Evolutionary conservation across 768 basidiomycete species (phyloP).

Genomic region (Floccularia luteovirens): DNA sequence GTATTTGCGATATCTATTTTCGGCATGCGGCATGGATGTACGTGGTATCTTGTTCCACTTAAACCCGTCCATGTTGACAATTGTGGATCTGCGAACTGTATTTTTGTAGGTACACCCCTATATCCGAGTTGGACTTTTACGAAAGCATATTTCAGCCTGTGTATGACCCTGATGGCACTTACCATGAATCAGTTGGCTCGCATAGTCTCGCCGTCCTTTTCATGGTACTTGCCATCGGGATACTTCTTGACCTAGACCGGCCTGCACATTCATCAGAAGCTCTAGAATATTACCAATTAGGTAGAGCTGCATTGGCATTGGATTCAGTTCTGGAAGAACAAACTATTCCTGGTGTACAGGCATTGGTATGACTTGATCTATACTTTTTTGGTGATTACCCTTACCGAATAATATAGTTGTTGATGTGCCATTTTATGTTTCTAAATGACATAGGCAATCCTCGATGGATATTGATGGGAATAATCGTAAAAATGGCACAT

Average conservation of each 20-base stretch:
- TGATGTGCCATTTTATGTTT: conserved; percentile 52
- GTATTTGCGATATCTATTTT: conserved; percentile 47
- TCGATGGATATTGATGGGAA: conserved; percentile 65
- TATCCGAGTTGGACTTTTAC: conserved; percentile 49
- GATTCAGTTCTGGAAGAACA: conserved; percentile 62
- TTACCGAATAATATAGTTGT: conserved; percentile 30
- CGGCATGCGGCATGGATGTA: conserved; percentile 70
- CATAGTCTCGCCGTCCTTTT: conserved; percentile 55
- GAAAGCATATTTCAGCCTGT: conserved; percentile 43
- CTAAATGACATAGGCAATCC: conserved; percentile 45
- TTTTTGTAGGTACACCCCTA: conserved; percentile 54
- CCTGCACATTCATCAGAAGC: conserved; percentile 47
- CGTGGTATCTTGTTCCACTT: conserved; percentile 16
- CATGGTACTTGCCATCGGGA: conserved; percentile 58
- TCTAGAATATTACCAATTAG: conserved; percentile 53
- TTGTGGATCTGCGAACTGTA: neutral
- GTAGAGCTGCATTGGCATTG: conserved; percentile 48
- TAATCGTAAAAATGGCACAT: conserved; percentile 63
- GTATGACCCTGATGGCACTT: conserved; percentile 34
- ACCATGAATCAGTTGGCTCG: conserved; percentile 32
- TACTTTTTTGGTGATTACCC: conserved; percentile 5
- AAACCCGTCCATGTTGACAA: neutral
- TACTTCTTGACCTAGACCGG: conserved; percentile 50
- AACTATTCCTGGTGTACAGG: conserved; percentile 55
- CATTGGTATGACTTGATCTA: conserved; percentile 32